Conservation (phyloP, 129 eudicot genomes). For the Sambucus nigra region DNA sequence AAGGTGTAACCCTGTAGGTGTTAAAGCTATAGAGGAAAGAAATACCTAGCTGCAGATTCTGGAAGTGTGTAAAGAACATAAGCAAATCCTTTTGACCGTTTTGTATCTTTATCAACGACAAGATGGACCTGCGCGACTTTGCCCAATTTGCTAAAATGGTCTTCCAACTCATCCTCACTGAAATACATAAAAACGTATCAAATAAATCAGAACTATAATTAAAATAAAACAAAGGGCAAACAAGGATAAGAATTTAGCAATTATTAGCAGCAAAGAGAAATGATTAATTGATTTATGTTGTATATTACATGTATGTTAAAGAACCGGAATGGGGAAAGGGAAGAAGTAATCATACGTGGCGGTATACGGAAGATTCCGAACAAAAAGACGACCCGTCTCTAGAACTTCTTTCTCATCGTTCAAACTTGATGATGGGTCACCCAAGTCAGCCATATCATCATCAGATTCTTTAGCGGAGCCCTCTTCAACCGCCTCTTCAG, state of each 20-base stretch:
- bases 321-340: background rate
- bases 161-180: conserved; percentile 89
- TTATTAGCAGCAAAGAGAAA: background rate
- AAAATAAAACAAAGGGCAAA: background rate
- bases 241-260: conserved; percentile 4
- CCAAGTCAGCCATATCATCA: conserved; percentile 16
- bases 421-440: conserved; percentile 36
- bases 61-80: conserved; percentile 63
- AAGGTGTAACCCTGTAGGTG: background rate
- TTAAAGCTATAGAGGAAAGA: background rate
- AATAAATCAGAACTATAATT: conserved; percentile 1
- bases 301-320: background rate
- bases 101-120: conserved; percentile 84
- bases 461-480: conserved; percentile 22
- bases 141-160: conserved; percentile 64
- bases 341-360: conserved; percentile 49
- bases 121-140: conserved; percentile 66
- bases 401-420: conserved; percentile 40
- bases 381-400: conserved; percentile 81
- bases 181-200: conserved; percentile 10
- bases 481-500: conserved; percentile 21
- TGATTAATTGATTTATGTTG: background rate
- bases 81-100: conserved; percentile 77
- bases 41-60: conserved; percentile 86
- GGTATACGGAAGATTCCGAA: conserved; percentile 82